A percentile compares a stretch with the other conserved stretches of the same genome.
Conservation (phyloP, 2,329 filamentous ascomycete genomes). For the Clathrospora elynae region DNA sequence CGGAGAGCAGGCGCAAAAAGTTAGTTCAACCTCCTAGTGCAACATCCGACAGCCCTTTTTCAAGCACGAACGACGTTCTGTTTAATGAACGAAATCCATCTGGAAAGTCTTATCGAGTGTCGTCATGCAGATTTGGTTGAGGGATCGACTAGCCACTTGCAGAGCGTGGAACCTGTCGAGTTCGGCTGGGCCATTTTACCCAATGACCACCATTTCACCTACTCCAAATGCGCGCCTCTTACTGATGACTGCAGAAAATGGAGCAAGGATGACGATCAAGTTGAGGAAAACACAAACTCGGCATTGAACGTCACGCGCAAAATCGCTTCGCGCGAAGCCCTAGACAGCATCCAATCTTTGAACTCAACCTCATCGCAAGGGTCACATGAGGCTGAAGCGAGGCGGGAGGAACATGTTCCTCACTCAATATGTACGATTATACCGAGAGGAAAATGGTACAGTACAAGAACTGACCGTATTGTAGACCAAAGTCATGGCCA, state of each 20-base stretch:
- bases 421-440: constrained; percentile 66
- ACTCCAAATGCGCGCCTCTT: constrained; percentile 7
- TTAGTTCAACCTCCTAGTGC: constrained; percentile 56
- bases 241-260: constrained; percentile 49
- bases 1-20: constrained; percentile 82
- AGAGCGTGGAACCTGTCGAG: constrained; percentile 25
- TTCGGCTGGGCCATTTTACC: constrained; percentile 13
- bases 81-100: constrained; percentile 13
- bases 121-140: constrained; percentile 30
- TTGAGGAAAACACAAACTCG: constrained; percentile 24
- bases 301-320: constrained; percentile 41
- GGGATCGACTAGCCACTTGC: constrained; percentile 28
- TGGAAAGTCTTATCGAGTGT: constrained; percentile 18
- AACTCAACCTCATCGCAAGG: constrained; percentile 36
- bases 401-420: constrained; percentile 63
- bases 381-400: constrained; percentile 55
- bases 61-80: constrained; percentile 15
- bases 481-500: constrained; percentile 57
- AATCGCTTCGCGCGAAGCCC: constrained; percentile 46
- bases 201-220: constrained; percentile 8
- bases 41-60: constrained; percentile 29
- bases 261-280: constrained; percentile 50
- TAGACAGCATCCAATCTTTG: constrained; percentile 43
- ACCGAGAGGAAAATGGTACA: not conserved
- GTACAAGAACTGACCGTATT: constrained; percentile 27